Conservation (phyloP, 2,329 filamentous ascomycete genomes). For the Chaetomium olivaceum region DNA sequence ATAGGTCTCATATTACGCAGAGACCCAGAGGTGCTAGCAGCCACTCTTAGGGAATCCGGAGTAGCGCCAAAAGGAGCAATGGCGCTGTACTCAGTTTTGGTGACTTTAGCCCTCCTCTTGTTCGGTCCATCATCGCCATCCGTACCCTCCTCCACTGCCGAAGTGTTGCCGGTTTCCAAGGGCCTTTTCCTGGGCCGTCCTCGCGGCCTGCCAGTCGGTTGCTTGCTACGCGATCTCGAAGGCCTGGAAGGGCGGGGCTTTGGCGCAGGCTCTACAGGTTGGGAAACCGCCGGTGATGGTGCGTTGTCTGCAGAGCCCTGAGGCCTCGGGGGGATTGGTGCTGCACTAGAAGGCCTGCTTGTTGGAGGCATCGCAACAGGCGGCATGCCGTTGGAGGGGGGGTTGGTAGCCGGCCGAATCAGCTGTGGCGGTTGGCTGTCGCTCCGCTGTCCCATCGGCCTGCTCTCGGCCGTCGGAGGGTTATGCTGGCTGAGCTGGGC, state of each 20-base stretch:
- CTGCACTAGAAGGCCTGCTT: constrained; percentile 17
- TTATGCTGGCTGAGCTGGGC: constrained; percentile 27
- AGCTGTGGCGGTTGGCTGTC: constrained; percentile 26
- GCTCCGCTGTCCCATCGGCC: constrained; percentile 24
- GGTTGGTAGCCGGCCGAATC: constrained; percentile 27
- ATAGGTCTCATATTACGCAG: constrained; percentile 81
- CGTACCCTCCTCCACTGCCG: constrained; percentile 68
- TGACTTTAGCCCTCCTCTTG: constrained; percentile 80
- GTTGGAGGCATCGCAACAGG: constrained; percentile 14
- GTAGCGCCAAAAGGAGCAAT: constrained; percentile 69
- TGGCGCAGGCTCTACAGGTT: constrained; percentile 33
- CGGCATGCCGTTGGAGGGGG: constrained; percentile 21
- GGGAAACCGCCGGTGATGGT: constrained; percentile 29
- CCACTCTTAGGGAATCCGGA: constrained; percentile 81
- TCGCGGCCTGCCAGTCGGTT: constrained; percentile 56
- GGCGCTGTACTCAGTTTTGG: constrained; percentile 58
- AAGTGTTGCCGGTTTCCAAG: constrained; percentile 64
- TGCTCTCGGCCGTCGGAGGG: constrained; percentile 20
- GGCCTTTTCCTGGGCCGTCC: constrained; percentile 58
- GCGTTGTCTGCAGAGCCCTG: constrained; percentile 27
- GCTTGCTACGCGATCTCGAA: constrained; percentile 54
- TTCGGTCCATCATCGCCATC: constrained; percentile 59
- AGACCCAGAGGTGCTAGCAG: constrained; percentile 86
- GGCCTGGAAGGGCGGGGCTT: constrained; percentile 52
- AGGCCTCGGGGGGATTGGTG: constrained; percentile 28